Percentiles rank a stretch among this genome's conserved stretches.
phyloP scores from a whole-genome alignment of 2,329 filamentous ascomycete species.

The Mycogone perniciosa region DNA sequence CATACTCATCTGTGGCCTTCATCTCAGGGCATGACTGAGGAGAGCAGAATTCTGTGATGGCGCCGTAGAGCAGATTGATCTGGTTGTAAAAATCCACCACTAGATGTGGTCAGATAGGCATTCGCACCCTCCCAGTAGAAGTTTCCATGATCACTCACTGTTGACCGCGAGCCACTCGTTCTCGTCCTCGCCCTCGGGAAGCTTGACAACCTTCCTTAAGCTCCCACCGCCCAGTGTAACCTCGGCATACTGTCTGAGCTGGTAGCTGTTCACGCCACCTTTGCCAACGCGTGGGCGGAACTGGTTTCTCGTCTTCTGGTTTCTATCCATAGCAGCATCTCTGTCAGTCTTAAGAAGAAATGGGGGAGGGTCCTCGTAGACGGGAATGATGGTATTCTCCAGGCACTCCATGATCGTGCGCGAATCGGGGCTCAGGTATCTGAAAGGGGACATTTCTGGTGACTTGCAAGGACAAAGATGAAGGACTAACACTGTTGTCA shows the following conservation, averaged over 20 bases:
- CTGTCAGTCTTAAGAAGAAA: constrained; percentile 24
- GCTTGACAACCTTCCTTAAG: constrained; percentile 89
- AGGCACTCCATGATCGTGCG: constrained; percentile 26
- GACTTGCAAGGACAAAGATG: constrained; percentile 7
- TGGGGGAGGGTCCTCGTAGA: constrained; percentile 23
- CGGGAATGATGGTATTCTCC: constrained; percentile 26
- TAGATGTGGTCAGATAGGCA: constrained; percentile 29
- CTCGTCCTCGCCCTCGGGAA: constrained; percentile 94
- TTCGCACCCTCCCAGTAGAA: background rate
- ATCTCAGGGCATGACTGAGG: constrained; percentile 96
- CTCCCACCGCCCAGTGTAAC: constrained; percentile 93
- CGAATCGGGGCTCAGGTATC: constrained; percentile 29
- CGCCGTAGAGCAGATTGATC: constrained; percentile 96
- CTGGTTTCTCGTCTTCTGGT: constrained; percentile 80
- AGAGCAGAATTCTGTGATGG: constrained; percentile 98
- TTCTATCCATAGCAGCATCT: constrained; percentile 44
- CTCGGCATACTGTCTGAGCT: constrained; percentile 95
- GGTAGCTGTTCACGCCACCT: constrained; percentile 80
- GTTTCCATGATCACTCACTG: constrained; percentile 49
- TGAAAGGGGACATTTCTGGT: constrained; percentile 21
- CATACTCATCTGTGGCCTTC: constrained; percentile 98
- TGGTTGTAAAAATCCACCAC: constrained; percentile 99
- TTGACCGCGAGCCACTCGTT: constrained; percentile 99
- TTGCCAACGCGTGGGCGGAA: constrained; percentile 88
- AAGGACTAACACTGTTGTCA: constrained; percentile 37